Evolutionary conservation across 2,329 filamentous ascomycete genomes (phyloP), one percentile per base, ranked within the genome.

Genomic region (Ceratocystis destructans): DNA sequence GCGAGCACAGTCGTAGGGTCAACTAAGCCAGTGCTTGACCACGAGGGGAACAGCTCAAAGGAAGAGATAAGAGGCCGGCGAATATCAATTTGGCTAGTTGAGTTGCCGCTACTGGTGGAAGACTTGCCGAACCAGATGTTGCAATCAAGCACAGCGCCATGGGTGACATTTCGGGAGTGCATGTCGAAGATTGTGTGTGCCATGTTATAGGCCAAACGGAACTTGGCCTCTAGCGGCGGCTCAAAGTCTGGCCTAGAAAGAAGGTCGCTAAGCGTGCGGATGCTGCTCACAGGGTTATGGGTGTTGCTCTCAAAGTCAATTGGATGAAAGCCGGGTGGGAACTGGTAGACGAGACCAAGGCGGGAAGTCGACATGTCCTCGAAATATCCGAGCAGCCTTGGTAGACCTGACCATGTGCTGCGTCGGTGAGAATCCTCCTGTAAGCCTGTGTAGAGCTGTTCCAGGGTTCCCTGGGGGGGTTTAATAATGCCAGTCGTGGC

Each of bases 211-310:
- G 88, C 88, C 63, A 93, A 78, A 15, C 86, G 82, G 71, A 90
- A 92, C 71, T 89, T 89, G 67, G 87, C 85, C 75, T 93, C 89
- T 0, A 92, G 77, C 45, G 83, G 82, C 0, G 87, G 87, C 71
- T 87, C 84, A 45, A 80, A 81, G 63, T 78, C 78, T 0, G 79
- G 77, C 17, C 76, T 73, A 1, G 75, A 75, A 0, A 87, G 77
- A 10, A 87, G 76, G 64, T 85, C 79, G 15, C 76, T 75, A 5
- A 87, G 73, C 0, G 83, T 83, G 57, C 78, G 80, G 2, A 85
- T 72, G 48, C 82, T 79, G 2, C 80, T 79, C 8, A 84, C 78
- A 8, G 83, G 77, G 69, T 83, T 81, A 3, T 65, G 45, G n/a
- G 64, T 64, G 44, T 66, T 50, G 6, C 44, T 28, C 20, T 66